Conservation (phyloP, 164 flowering plant species). For the Berberis thunbergii region DNA sequence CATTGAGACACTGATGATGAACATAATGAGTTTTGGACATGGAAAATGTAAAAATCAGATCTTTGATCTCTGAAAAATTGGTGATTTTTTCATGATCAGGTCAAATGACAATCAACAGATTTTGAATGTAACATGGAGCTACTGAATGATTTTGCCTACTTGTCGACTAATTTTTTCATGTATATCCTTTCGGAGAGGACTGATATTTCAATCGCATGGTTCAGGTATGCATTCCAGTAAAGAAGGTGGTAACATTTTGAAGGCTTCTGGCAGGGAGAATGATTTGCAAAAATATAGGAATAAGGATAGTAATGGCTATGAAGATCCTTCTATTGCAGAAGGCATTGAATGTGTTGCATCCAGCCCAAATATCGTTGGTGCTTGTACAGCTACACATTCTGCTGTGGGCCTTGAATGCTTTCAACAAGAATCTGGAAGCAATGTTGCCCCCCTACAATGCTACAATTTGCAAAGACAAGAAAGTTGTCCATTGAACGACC, state of each 20-base stretch:
- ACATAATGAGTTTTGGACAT: no score
- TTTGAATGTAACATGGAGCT: no score
- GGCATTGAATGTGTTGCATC: conserved; percentile 40
- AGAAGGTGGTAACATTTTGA: conserved; percentile 27
- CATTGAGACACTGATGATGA: no score
- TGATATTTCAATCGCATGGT: conserved; percentile 8
- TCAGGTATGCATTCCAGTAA: conserved; percentile 26
- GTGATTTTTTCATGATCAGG: no score
- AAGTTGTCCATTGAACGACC: conserved; percentile 68
- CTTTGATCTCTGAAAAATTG: no score
- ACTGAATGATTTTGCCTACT: no score
- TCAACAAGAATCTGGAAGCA: conserved; percentile 46
- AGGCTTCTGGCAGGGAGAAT: conserved; percentile 23
- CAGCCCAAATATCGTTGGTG: conserved; percentile 35
- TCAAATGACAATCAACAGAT: no score
- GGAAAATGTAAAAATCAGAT: no score
- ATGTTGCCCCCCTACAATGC: conserved; percentile 40
- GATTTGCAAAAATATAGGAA: conserved; percentile 27
- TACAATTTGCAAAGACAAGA: conserved; percentile 68
- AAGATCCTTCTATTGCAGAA: conserved; percentile 7
- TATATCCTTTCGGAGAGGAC: background rate
- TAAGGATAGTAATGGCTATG: no score
- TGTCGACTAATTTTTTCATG: background rate
- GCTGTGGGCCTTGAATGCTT: conserved; percentile 52
- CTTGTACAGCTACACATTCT: conserved; percentile 51